These are phyloP conservation scores for Diaporthe capsici DNA, from an alignment of 2,329 filamentous ascomycete species.

Conservation along the genomic window DNA sequence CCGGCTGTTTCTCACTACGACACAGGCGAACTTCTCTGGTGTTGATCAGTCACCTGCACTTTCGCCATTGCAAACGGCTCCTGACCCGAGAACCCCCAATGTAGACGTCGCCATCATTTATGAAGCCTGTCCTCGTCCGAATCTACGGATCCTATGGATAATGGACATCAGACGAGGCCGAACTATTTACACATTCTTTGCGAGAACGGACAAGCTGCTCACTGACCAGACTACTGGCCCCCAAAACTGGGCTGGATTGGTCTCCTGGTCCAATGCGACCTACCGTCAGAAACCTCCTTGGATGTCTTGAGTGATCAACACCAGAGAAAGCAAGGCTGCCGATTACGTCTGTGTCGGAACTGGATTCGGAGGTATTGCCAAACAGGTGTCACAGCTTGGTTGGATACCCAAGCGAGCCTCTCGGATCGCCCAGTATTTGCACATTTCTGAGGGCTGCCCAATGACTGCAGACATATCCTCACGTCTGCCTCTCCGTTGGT, in stretches of 20 bases:
- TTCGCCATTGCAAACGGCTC: neutral
- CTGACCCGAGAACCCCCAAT: neutral
- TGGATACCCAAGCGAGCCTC: neutral
- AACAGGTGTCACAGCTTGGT: neutral
- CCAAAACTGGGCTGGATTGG: neutral
- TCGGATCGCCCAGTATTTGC: neutral
- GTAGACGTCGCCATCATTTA: neutral
- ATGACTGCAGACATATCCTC: neutral
- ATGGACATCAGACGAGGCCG: neutral
- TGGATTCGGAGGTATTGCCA: neutral
- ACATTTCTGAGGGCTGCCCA: neutral
- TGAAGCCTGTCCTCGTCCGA: neutral
- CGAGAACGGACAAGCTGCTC: neutral
- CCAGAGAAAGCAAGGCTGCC: neutral
- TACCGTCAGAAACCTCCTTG: neutral
- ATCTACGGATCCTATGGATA: neutral
- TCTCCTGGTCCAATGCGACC: neutral
- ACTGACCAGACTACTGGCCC: neutral
- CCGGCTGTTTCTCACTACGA: neutral
- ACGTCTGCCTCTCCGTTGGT: conserved; percentile 24
- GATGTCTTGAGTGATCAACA: neutral
- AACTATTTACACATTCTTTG: neutral
- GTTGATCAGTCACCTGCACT: neutral
- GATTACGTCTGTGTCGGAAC: neutral
- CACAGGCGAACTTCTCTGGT: neutral